Conservation (phyloP, 1,284 basidiomycete genomes). For the Ceratobasidium papillatum region DNA sequence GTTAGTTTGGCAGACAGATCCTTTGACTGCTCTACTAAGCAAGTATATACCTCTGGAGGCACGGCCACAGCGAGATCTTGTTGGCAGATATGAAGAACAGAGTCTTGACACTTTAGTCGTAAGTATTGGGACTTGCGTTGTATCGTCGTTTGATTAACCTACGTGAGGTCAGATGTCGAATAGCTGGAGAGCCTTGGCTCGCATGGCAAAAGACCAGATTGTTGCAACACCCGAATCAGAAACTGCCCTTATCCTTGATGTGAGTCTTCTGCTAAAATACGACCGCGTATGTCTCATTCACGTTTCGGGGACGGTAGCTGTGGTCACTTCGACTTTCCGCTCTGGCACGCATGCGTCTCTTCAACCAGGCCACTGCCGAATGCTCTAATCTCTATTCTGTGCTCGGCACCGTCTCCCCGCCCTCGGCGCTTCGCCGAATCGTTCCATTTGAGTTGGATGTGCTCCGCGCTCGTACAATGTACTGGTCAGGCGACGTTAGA, state of each 20-base stretch:
- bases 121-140: constrained; percentile 52
- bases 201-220: constrained; percentile 78
- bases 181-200: constrained; percentile 80
- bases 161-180: constrained; percentile 71
- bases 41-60: constrained; percentile 80
- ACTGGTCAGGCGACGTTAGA: constrained; percentile 78
- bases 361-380: constrained; percentile 81
- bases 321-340: constrained; percentile 83
- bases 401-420: constrained; percentile 65
- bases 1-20: constrained; percentile 69
- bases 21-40: constrained; percentile 75
- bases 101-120: constrained; percentile 82
- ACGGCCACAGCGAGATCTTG: constrained; percentile 73
- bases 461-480: constrained; percentile 71
- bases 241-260: constrained; percentile 68
- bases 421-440: constrained; percentile 47
- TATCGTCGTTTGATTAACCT: not conserved
- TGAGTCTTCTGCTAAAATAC: constrained; percentile 54
- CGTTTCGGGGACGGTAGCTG: constrained; percentile 58
- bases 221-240: constrained; percentile 73
- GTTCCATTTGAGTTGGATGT: constrained; percentile 82
- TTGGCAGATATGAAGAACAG: constrained; percentile 72
- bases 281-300: not conserved
- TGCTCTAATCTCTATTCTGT: constrained; percentile 80
- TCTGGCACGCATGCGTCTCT: constrained; percentile 78